These are phyloP conservation scores for Puccinia triticina DNA, from an alignment of 1,284 basidiomycete species.

Conservation along the genomic window DNA sequence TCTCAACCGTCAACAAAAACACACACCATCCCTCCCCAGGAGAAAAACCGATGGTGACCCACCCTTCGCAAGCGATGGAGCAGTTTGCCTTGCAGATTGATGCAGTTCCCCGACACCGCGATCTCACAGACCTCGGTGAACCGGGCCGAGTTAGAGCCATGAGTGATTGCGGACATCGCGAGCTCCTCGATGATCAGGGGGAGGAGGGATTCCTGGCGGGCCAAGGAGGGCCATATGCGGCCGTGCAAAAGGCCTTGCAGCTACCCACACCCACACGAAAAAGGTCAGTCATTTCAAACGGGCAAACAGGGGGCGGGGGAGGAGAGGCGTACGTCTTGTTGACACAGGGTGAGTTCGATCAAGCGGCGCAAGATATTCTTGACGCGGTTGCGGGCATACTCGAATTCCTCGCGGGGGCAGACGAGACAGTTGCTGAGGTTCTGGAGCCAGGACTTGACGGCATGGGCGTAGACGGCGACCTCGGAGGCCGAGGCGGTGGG, in stretches of 20 bases:
- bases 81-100: conserved; percentile 75
- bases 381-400: conserved; percentile 61
- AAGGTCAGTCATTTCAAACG: neutral
- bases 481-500: conserved; percentile 63
- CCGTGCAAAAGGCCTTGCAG: conserved; percentile 47
- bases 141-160: conserved; percentile 73
- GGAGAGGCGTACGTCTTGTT: conserved; percentile 67
- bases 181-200: conserved; percentile 77
- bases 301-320: neutral
- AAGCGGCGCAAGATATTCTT: conserved; percentile 76
- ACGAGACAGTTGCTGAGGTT: conserved; percentile 75
- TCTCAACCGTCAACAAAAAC: conserved; percentile 15
- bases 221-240: conserved; percentile 46
- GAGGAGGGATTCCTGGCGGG: conserved; percentile 57
- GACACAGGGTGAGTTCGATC: conserved; percentile 73
- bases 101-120: conserved; percentile 73
- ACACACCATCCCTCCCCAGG: conserved; percentile 1
- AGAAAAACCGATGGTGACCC: conserved; percentile 52
- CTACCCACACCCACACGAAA: no score
- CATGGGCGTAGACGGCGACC: conserved; percentile 72
- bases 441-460: conserved; percentile 81
- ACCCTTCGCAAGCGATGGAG: conserved; percentile 78
- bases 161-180: conserved; percentile 75
- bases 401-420: conserved; percentile 65
- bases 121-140: conserved; percentile 77